phyloP scores from a whole-genome alignment of 2,329 filamentous ascomycete species.

The Penicillium sp. region DNA sequence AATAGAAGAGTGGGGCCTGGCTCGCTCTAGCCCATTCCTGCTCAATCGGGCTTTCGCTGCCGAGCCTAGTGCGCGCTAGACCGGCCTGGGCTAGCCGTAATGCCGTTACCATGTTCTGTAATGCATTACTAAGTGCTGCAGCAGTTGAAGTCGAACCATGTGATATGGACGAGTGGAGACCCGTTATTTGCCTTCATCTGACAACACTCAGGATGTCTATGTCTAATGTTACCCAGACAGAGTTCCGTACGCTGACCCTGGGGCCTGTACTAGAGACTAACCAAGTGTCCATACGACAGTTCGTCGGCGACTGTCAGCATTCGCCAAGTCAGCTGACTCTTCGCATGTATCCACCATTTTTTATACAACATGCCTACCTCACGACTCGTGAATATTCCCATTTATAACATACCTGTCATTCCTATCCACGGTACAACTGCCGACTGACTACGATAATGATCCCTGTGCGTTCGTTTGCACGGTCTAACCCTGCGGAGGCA shows the following conservation, averaged over 20 bases:
- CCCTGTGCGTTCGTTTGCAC: background rate
- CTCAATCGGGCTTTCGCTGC: constrained; percentile 11
- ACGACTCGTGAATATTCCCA: too few species aligned
- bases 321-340: background rate
- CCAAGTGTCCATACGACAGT: too few species aligned
- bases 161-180: background rate
- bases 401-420: too few species aligned
- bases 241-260: too few species aligned
- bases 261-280: background rate
- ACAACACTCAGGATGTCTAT: too few species aligned
- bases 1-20: too few species aligned
- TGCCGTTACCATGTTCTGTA: background rate
- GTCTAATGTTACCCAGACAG: background rate
- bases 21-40: constrained; percentile 6
- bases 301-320: too few species aligned
- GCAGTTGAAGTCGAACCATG: too few species aligned
- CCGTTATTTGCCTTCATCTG: too few species aligned
- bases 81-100: background rate
- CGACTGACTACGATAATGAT: background rate
- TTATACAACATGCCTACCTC: too few species aligned
- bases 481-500: background rate
- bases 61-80: constrained; percentile 3
- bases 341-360: too few species aligned
- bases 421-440: background rate
- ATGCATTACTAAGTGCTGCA: too few species aligned